A percentile compares a stretch with the other conserved stretches of the same genome.
Evolutionary conservation across 78 protist species (phyloP).

Genomic region (Mastigamoeba balamuthi): DNA sequence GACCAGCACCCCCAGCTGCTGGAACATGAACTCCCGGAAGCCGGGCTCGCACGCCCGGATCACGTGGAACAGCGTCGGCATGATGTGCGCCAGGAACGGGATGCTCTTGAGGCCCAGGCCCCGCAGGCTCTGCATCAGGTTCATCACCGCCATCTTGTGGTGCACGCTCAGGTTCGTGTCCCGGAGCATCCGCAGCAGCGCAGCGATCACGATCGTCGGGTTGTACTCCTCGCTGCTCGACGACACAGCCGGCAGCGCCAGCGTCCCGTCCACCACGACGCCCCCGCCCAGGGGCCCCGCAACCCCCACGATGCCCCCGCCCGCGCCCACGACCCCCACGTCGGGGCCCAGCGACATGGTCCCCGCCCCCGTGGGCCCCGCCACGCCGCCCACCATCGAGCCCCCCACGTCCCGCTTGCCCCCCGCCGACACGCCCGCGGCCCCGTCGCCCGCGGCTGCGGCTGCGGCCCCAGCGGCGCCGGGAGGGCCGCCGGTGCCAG

Average conservation of each 20-base stretch:
- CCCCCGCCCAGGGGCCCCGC: background rate
- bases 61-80: slow-evolving; percentile 66
- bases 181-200: slow-evolving; percentile 66
- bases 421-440: too few relatives aligned
- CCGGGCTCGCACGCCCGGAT: slow-evolving; percentile 52
- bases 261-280: background rate
- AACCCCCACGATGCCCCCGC: background rate
- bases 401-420: too few relatives aligned
- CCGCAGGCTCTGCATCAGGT: slow-evolving; percentile 68
- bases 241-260: background rate
- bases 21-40: slow-evolving; percentile 63
- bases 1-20: slow-evolving; percentile 62
- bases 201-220: slow-evolving; percentile 71
- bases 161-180: slow-evolving; percentile 66
- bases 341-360: too few relatives aligned
- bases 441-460: too few relatives aligned
- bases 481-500: too few relatives aligned
- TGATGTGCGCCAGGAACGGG: slow-evolving; percentile 67
- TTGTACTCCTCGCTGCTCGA: slow-evolving; percentile 69
- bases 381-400: too few relatives aligned
- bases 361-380: too few relatives aligned
- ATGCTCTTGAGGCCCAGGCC: slow-evolving; percentile 67
- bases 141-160: slow-evolving; percentile 45
- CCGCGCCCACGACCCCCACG: too few relatives aligned
- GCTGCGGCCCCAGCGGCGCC: too few relatives aligned